phyloP scores from a whole-genome alignment of 441 rosid genomes.

The Gossypium trilobum region DNA sequence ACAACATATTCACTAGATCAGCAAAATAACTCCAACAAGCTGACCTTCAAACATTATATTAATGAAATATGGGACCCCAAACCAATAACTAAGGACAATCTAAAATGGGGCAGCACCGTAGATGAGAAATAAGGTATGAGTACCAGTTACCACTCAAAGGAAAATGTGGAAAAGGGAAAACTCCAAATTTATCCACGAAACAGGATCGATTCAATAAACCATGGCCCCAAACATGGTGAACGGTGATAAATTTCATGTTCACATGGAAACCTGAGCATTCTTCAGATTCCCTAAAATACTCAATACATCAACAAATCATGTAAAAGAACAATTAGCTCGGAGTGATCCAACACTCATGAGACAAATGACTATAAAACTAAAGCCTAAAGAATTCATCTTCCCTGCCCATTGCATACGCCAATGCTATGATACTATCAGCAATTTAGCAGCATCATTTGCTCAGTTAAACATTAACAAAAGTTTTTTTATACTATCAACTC shows the following conservation, averaged over 20 bases:
- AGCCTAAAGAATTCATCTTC: not conserved
- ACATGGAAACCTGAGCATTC: not conserved
- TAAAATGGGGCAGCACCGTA: not conserved
- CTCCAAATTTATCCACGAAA: not conserved
- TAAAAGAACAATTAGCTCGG: not conserved
- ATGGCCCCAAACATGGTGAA: not conserved
- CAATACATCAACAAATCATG: not conserved
- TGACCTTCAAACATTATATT: not conserved
- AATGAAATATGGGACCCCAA: not conserved
- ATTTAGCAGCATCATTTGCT: not conserved
- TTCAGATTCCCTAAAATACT: not conserved
- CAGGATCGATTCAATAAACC: not conserved
- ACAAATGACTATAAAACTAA: not conserved
- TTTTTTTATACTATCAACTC: not conserved
- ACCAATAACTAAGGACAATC: not conserved
- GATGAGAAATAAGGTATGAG: not conserved
- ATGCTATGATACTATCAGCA: not conserved
- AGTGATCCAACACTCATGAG: not conserved
- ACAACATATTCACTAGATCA: slow-evolving; percentile 7
- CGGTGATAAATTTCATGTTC: not conserved
- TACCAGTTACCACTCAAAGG: not conserved
- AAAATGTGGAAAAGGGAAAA: not conserved
- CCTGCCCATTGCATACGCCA: not conserved
- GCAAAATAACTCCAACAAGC: not conserved
- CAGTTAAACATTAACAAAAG: not conserved